Percentiles rank a stretch among this genome's conserved stretches.
Evolutionary conservation across 108 stramenopile genomes (phyloP).

Genomic region (Cyclotella choctawhatcheeana): DNA sequence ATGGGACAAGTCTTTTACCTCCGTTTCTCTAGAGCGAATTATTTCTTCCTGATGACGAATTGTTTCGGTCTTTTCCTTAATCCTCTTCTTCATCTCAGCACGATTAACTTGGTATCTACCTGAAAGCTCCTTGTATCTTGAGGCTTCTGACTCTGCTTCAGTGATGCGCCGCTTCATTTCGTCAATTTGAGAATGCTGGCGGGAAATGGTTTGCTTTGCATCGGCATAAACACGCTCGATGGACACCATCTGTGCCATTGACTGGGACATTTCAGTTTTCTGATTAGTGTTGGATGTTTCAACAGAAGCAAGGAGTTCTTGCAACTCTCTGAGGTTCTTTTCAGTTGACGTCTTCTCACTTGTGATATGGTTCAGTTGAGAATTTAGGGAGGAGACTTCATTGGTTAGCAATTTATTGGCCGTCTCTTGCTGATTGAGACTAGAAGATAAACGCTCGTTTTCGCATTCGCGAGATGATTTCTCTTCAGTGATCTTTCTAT

Average conservation of each 20-base stretch:
- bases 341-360: constrained; percentile 43
- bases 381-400: constrained; percentile 33
- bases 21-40: constrained; percentile 38
- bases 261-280: constrained; percentile 34
- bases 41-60: constrained; percentile 46
- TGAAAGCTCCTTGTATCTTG: constrained; percentile 49
- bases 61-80: constrained; percentile 45
- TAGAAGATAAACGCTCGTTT: constrained; percentile 36
- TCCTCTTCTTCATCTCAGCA: constrained; percentile 53
- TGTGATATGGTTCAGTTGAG: constrained; percentile 22
- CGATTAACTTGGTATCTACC: constrained; percentile 46
- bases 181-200: constrained; percentile 46
- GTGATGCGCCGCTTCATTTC: constrained; percentile 36
- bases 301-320: constrained; percentile 41
- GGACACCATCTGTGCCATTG: constrained; percentile 32
- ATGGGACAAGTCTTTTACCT: constrained; percentile 24
- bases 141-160: constrained; percentile 38
- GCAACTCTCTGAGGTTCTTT: constrained; percentile 46
- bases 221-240: constrained; percentile 46
- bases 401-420: constrained; percentile 41
- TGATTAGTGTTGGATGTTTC: constrained; percentile 41
- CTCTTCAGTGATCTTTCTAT: constrained; percentile 35
- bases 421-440: constrained; percentile 42
- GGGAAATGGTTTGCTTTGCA: constrained; percentile 41
- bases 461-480: constrained; percentile 33